Evolutionary conservation across 768 basidiomycete genomes (phyloP).

Genomic region (Thelephora ganbajun): DNA sequence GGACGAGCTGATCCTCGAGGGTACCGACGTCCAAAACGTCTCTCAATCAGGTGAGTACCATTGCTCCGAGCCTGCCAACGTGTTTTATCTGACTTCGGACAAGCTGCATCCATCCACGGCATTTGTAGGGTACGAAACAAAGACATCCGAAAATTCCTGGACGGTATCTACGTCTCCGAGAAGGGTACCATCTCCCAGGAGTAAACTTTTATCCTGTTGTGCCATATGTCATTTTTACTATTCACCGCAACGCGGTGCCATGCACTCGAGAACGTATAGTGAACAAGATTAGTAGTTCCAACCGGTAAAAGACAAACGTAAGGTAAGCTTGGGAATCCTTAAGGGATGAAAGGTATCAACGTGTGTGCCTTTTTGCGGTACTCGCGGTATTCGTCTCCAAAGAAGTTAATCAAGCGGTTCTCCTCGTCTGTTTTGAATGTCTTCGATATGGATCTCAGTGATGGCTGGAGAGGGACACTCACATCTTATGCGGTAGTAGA

Average conservation of each 20-base stretch:
- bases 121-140: conserved; percentile 97
- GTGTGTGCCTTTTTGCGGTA: conserved; percentile 76
- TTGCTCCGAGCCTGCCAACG: background rate
- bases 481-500: conserved; percentile 70
- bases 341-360: conserved; percentile 76
- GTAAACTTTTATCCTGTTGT: conserved; percentile 10
- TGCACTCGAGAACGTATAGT: conserved; percentile 3
- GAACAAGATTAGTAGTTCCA: background rate
- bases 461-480: conserved; percentile 14
- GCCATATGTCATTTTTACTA: conserved; percentile 11
- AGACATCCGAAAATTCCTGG: conserved; percentile 98
- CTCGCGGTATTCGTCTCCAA: conserved; percentile 72
- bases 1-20: conserved; percentile 88
- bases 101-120: conserved; percentile 94
- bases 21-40: conserved; percentile 93
- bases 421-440: conserved; percentile 56
- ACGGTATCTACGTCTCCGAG: conserved; percentile 85
- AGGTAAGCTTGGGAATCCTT: conserved; percentile 5
- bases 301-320: conserved; percentile 18
- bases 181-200: conserved; percentile 49
- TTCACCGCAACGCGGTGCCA: conserved; percentile 17
- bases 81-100: background rate
- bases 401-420: conserved; percentile 64
- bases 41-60: conserved; percentile 73
- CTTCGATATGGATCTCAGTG: background rate